Base-by-base conservation (phyloP, 1,284 basidiomycete genomes). In the Phellinidium pouzarii region DNA sequence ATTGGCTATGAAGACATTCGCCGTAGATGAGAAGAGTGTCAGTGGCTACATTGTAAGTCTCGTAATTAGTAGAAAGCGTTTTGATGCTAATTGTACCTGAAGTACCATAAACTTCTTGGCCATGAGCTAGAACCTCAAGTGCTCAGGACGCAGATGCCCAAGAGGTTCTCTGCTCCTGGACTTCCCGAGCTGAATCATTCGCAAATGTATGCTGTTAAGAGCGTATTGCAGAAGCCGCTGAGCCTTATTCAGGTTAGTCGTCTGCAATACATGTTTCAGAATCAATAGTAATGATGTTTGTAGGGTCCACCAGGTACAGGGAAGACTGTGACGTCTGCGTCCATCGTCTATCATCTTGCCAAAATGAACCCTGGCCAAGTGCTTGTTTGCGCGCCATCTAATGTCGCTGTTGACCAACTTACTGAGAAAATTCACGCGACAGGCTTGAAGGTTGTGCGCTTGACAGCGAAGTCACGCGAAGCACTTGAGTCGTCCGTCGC, bases 281-380 rank as follows among this genome's bases (percentile, higher is more conserved):
- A 27, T 22, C 14, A 22, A 25, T 17, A 41, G 12, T 47, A 23
- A 54, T 11, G 3, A 19, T 23, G 4, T 41, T 9, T 22, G 9
- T 62, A 78, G 75, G 96, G 96, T 17, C 96, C 96, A 23, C 96
- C 96, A 11, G 96, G 96, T 38, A 99, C 96, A 0, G 96, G 96
- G 42, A 99, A 99, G 74, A 99, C 96, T 0, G 96, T 99, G 53
- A 99, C 96, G 0, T 98, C 94, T n/a, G 96, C 96, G 4, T 97
- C 96, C 1, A 95, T 97, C 62, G 95, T 99, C 41, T 94, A 99
- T 67, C 96, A 99, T 68, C 84, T 99, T 6, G 93, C 93, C 51
- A 97, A 97, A 74, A 99, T 99, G 95, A 98, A 98, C 64, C 94
- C 94, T 0, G 96, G 96, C 27, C 96, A 98, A 69, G 96, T 99